Evolutionary conservation across 2,329 filamentous ascomycete genomes (phyloP).

Genomic region (Raffaelea albimanens): DNA sequence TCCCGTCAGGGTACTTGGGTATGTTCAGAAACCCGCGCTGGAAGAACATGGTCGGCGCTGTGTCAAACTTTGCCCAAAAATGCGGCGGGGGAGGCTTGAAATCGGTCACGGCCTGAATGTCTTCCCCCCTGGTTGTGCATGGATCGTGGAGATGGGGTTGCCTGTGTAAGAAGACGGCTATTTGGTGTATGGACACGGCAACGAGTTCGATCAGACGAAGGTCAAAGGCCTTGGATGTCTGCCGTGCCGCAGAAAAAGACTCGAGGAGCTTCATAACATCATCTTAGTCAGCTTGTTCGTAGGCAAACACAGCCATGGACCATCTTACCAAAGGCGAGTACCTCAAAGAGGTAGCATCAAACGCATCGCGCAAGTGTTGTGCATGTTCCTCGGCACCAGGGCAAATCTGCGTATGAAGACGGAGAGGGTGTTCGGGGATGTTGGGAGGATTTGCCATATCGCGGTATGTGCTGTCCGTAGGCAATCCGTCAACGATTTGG

Average conservation of each 20-base stretch:
- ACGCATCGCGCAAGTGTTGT: not conserved
- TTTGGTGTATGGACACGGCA: not conserved
- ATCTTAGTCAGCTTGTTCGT: too few species aligned
- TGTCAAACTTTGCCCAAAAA: too few species aligned
- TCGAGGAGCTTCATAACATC: not conserved
- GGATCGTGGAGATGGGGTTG: not conserved
- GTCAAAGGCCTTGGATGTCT: not conserved
- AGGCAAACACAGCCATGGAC: too few species aligned
- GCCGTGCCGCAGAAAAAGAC: not conserved
- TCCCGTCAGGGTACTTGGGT: constrained; percentile 9
- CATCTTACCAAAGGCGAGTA: too few species aligned
- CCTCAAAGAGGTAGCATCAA: too few species aligned
- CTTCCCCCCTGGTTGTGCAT: not conserved
- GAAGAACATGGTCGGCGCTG: not conserved
- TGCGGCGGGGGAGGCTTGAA: not conserved
- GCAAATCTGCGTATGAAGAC: not conserved
- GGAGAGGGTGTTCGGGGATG: not conserved
- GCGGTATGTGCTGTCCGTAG: not conserved
- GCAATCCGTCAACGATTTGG: not conserved
- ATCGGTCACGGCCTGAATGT: not conserved
- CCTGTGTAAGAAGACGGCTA: not conserved
- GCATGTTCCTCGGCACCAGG: not conserved
- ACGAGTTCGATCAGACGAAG: not conserved
- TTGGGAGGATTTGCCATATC: not conserved
- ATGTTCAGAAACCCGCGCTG: not conserved